Percentiles rank a stretch among this genome's conserved stretches.
phyloP scores from a whole-genome alignment of 768 basidiomycete genomes.

The Suillus cothurnatus region DNA sequence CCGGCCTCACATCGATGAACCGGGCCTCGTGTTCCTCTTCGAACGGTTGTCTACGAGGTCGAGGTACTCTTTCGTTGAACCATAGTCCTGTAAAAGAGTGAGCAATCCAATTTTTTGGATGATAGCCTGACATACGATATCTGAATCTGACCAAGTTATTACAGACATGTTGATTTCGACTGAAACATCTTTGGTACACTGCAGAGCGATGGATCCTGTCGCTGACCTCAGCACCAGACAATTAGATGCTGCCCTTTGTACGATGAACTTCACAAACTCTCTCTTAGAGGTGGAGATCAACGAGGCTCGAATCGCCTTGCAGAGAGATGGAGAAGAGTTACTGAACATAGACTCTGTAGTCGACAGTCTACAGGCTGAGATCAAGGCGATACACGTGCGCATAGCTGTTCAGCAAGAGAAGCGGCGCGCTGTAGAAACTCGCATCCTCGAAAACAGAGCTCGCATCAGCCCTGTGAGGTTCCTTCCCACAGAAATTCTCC shows the following conservation, averaged over 20 bases:
- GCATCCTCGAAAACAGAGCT: conserved; percentile 26
- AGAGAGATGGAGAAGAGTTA: conserved; percentile 2
- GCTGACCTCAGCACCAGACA: not conserved
- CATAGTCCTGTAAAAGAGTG: not conserved
- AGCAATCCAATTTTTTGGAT: not conserved
- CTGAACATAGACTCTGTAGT: not conserved
- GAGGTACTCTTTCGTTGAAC: not conserved
- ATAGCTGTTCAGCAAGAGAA: conserved; percentile 21
- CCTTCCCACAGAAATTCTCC: conserved; percentile 34
- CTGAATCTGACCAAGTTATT: not conserved
- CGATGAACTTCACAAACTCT: not conserved
- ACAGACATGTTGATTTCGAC: not conserved
- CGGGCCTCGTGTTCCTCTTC: not conserved
- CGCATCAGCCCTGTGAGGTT: conserved; percentile 30
- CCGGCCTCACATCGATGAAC: not conserved
- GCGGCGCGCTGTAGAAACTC: conserved; percentile 19
- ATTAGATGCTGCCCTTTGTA: not conserved
- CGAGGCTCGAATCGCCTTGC: not conserved
- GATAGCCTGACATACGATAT: not conserved
- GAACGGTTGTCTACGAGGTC: not conserved
- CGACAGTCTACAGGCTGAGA: not conserved
- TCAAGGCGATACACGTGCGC: conserved; percentile 11
- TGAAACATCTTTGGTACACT: not conserved
- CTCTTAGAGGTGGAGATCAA: not conserved
- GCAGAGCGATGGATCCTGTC: not conserved